A percentile compares a stretch with the other conserved stretches of the same genome.
Conservation (phyloP, 2,329 filamentous ascomycete species). For the Plenodomus lindquistii region DNA sequence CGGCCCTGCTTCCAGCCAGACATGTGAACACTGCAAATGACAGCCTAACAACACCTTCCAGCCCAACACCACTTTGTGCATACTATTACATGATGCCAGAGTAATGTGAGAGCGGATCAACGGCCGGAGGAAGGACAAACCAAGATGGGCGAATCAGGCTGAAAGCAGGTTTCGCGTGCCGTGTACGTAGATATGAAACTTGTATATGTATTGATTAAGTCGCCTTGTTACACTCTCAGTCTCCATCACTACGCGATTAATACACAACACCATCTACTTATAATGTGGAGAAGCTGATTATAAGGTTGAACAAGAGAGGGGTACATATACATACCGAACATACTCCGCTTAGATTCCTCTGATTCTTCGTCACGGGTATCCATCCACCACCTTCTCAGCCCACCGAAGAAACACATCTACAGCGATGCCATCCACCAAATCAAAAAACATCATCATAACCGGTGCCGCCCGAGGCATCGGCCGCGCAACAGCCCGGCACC, state of each 20-base stretch:
- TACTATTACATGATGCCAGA: neutral
- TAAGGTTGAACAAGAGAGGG: too few species aligned
- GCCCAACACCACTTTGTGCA: neutral
- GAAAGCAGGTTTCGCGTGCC: conserved; percentile 7
- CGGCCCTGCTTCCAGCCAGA: conserved; percentile 9
- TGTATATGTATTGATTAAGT: neutral
- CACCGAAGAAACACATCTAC: too few species aligned
- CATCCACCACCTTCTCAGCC: neutral
- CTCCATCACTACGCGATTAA: too few species aligned
- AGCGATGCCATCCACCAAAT: conserved; percentile 20
- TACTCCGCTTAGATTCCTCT: too few species aligned
- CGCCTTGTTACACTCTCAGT: too few species aligned
- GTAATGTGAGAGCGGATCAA: conserved; percentile 1
- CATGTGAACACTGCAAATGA: conserved; percentile 1
- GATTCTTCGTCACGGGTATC: too few species aligned
- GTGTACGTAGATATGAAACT: neutral
- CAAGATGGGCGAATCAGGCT: conserved; percentile 15
- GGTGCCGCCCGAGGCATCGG: conserved; percentile 52
- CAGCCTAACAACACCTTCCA: neutral
- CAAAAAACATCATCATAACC: conserved; percentile 42
- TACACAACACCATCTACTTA: too few species aligned
- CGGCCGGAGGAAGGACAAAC: neutral
- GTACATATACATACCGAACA: too few species aligned
- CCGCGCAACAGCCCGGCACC: conserved; percentile 47
- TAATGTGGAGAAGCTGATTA: too few species aligned